phyloP scores from a whole-genome alignment of 2,329 filamentous ascomycete genomes.

The Trichophyton simii region DNA sequence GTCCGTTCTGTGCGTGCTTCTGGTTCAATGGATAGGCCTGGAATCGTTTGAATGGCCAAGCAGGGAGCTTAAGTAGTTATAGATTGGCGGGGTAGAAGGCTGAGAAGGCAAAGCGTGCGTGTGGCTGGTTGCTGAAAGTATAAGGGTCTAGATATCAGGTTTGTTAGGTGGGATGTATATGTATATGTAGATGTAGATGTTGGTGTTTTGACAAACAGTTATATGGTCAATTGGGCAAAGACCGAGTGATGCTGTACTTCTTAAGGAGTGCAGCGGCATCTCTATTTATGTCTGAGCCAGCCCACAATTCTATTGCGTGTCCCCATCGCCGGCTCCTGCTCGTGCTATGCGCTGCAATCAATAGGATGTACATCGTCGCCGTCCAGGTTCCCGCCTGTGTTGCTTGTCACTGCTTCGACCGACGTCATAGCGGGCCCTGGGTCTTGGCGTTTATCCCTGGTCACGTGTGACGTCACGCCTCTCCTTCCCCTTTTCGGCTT shows the following conservation, averaged over 20 bases:
- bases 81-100: neutral
- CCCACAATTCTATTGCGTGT: neutral
- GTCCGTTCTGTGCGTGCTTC: neutral
- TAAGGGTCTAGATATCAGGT: neutral
- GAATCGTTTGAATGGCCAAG: neutral
- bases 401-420: neutral
- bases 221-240: neutral
- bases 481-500: neutral
- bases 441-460: neutral
- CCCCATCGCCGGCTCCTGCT: neutral
- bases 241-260: neutral
- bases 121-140: neutral
- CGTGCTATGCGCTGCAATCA: neutral
- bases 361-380: neutral
- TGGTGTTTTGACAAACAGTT: neutral
- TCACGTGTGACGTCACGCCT: neutral
- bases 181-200: neutral
- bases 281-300: neutral
- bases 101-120: neutral
- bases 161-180: neutral
- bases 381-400: neutral
- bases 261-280: neutral
- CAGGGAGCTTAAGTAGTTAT: neutral
- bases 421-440: neutral
- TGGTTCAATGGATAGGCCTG: neutral